Base-by-base conservation (phyloP, 106 monocot species). In the Cymbidium sinense region DNA sequence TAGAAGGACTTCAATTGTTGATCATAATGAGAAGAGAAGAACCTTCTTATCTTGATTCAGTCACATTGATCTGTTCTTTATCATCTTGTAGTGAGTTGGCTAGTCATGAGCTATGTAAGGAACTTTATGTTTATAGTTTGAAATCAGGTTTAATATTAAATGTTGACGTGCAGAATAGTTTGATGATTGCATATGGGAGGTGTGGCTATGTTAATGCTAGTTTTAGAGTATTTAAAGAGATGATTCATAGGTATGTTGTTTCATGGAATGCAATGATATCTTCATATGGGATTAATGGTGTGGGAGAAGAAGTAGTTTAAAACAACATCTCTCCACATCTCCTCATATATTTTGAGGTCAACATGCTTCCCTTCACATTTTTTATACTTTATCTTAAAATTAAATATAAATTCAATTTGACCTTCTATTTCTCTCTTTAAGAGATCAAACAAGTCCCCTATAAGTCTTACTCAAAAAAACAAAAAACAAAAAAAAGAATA, bases 211-310 rank as follows among this genome's bases (percentile, higher is more conserved):
- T 34, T 35, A 70, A 67, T 27, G 34, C 78, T 34, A 75, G 83
- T 34, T 43, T 54, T 18, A 76, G 67, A 75, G 78, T 85, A 28
- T 88, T 88, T 78, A 12, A 76, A 39, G 85, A 76, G 37, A 85
- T 88, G 78, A 34, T 37, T 75, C 55, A 37, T 36, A 64, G 50
- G 36, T 41, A 80, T 67, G 34, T 39, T 33, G 70, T 85, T 25
- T 85, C 88, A 3, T 88, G 83, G 82, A 88, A 88, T 62, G 71
- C 78, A 7, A 83, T 88, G 83, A 88, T 88, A 70, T 73, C 80
- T 62, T 79, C 83, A 12, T 83, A 78, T 76, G 85, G 83, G 28
- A 64, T 88, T 37, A 88, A 88, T 81, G 83, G 85, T 4, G n/a
- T 76, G 73, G 82, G 80, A 52, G 64, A 80, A 43, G 54, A 62